phyloP scores from a whole-genome alignment of 2,329 filamentous ascomycete species.

The Stachybotrys chartarum region DNA sequence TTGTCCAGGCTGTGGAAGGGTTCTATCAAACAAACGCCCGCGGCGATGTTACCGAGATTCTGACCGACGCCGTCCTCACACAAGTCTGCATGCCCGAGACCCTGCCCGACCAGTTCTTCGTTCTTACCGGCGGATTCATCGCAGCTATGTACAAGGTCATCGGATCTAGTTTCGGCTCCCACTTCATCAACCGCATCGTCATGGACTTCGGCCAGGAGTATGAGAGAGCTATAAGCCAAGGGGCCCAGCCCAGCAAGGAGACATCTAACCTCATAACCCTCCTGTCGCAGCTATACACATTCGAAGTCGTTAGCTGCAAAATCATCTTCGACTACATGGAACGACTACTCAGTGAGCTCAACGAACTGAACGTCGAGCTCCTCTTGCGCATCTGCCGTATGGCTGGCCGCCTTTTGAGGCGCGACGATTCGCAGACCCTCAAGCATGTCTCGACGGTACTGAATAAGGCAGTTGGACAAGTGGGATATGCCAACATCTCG shows the following conservation, averaged over 20 bases:
- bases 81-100: slow-evolving; percentile 72
- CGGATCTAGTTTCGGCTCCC: slow-evolving; percentile 83
- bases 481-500: slow-evolving; percentile 65
- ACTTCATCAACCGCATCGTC: slow-evolving; percentile 73
- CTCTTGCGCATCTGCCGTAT: slow-evolving; percentile 77
- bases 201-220: slow-evolving; percentile 66
- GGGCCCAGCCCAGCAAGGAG: slow-evolving; percentile 33
- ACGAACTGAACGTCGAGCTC: slow-evolving; percentile 82
- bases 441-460: slow-evolving; percentile 83
- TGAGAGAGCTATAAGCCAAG: slow-evolving; percentile 30
- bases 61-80: slow-evolving; percentile 72
- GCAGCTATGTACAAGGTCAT: slow-evolving; percentile 81
- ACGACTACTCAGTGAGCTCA: slow-evolving; percentile 65
- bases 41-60: slow-evolving; percentile 76
- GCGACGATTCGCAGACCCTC: slow-evolving; percentile 80
- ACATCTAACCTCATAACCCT: slow-evolving; percentile 72
- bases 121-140: slow-evolving; percentile 84
- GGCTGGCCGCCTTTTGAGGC: slow-evolving; percentile 73
- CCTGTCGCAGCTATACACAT: slow-evolving; percentile 82
- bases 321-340: slow-evolving; percentile 90
- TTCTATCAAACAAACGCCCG: slow-evolving; percentile 79
- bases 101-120: slow-evolving; percentile 81
- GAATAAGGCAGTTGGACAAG: slow-evolving; percentile 61
- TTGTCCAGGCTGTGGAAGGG: slow-evolving; percentile 73
- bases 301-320: slow-evolving; percentile 76